phyloP scores from a whole-genome alignment of 2,329 filamentous ascomycete genomes.

The Arthrinium phaeospermum region DNA sequence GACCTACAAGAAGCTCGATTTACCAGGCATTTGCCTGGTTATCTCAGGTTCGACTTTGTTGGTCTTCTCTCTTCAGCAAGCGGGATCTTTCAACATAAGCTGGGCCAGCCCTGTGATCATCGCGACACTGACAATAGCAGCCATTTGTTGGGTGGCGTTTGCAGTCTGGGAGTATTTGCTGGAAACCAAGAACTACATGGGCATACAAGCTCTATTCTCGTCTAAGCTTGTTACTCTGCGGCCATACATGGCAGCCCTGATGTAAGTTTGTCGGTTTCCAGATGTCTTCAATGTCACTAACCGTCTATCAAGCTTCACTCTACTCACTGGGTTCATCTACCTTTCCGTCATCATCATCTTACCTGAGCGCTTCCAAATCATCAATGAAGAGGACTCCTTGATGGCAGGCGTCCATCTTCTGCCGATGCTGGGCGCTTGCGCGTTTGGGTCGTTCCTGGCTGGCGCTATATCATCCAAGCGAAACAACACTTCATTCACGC shows the following conservation, averaged over 20 bases:
- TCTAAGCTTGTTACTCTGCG: conserved; percentile 52
- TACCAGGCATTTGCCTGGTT: conserved; percentile 56
- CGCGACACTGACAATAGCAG: conserved; percentile 52
- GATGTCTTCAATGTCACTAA: neutral
- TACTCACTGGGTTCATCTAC: conserved; percentile 63
- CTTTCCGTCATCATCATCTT: conserved; percentile 63
- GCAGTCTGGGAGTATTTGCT: conserved; percentile 57
- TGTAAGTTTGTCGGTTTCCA: conserved; percentile 45
- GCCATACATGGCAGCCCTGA: conserved; percentile 56
- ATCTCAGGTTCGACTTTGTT: conserved; percentile 58
- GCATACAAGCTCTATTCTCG: conserved; percentile 62
- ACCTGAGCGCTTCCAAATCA: conserved; percentile 65
- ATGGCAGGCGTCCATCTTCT: conserved; percentile 63
- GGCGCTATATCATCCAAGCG: conserved; percentile 58
- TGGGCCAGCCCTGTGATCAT: conserved; percentile 61
- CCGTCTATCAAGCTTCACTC: conserved; percentile 51
- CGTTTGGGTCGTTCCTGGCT: conserved; percentile 60
- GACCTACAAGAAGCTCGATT: conserved; percentile 56
- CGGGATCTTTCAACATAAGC: conserved; percentile 54
- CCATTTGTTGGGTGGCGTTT: conserved; percentile 54
- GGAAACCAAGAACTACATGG: conserved; percentile 41
- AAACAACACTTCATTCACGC: conserved; percentile 59
- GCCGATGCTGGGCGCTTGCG: conserved; percentile 62
- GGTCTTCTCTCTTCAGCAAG: conserved; percentile 63
- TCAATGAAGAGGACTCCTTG: conserved; percentile 58